phyloP scores from a whole-genome alignment of 371 early-diverging fungal genomes.

The Syncephalastrum monosporum region DNA sequence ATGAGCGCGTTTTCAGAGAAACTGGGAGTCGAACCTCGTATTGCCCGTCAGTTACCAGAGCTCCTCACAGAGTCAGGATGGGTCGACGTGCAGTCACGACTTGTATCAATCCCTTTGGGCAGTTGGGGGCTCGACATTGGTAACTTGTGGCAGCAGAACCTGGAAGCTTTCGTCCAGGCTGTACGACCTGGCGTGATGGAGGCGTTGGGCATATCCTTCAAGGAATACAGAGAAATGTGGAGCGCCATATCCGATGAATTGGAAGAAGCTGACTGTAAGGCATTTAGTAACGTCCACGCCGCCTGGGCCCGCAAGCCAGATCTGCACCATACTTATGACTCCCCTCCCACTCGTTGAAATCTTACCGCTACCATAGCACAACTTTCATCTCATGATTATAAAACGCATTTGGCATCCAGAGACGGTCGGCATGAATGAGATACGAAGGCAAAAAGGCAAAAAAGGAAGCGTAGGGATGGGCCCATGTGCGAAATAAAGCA shows the following conservation, averaged over 20 bases:
- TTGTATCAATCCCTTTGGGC: slow-evolving; percentile 30
- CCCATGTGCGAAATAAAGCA: no score
- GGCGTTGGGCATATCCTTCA: slow-evolving; percentile 7
- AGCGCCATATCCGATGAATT: slow-evolving; percentile 14
- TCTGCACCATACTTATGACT: no score
- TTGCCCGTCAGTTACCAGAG: slow-evolving; percentile 19
- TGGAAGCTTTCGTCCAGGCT: slow-evolving; percentile 26
- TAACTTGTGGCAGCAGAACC: slow-evolving; percentile 30
- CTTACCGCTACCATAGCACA: no score
- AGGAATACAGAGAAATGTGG: slow-evolving; percentile 19
- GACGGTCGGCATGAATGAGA: no score
- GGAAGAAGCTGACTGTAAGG: slow-evolving; percentile 7
- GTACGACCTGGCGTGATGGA: slow-evolving; percentile 16
- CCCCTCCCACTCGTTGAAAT: no score
- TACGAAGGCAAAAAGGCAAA: no score
- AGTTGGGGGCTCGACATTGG: slow-evolving; percentile 36
- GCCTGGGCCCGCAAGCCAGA: slow-evolving; percentile 30
- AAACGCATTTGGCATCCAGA: no score
- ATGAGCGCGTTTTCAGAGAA: slow-evolving; percentile 8
- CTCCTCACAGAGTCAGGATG: slow-evolving; percentile 15
- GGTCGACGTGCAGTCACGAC: slow-evolving; percentile 15
- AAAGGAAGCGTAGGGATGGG: no score
- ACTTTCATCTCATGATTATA: no score
- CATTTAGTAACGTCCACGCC: slow-evolving; percentile 28
- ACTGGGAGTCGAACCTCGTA: slow-evolving; percentile 17